phyloP scores from a whole-genome alignment of 2,329 filamentous ascomycete species.

The Fusarium pininemorale region DNA sequence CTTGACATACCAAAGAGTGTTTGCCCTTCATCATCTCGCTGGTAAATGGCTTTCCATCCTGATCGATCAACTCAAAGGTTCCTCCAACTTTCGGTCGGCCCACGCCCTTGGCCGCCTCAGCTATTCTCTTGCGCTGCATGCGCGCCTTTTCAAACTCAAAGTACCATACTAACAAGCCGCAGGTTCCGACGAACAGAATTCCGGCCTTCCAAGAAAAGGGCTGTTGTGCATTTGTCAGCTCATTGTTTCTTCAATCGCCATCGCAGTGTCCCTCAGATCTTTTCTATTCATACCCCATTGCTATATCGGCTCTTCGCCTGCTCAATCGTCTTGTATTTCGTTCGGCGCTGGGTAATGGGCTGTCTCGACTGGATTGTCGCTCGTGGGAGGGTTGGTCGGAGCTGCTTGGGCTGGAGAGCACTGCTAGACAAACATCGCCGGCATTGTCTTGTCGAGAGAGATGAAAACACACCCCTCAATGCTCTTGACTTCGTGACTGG shows the following conservation, averaged over 20 bases:
- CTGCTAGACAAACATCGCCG: constrained; percentile 54
- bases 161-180: constrained; percentile 82
- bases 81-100: constrained; percentile 94
- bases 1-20: constrained; percentile 74
- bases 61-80: constrained; percentile 81
- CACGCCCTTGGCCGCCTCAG: constrained; percentile 91
- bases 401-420: constrained; percentile 48
- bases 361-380: constrained; percentile 46
- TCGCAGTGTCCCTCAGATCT: background rate
- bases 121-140: constrained; percentile 87
- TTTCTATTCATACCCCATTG: constrained; percentile 57
- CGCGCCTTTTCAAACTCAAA: constrained; percentile 94
- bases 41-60: constrained; percentile 80
- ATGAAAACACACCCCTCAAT: constrained; percentile 47
- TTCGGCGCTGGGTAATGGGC: constrained; percentile 50
- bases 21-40: constrained; percentile 86
- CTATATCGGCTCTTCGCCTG: constrained; percentile 67
- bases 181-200: constrained; percentile 82
- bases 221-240: constrained; percentile 54
- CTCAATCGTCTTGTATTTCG: constrained; percentile 63
- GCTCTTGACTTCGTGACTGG: constrained; percentile 48
- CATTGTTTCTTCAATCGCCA: background rate
- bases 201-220: constrained; percentile 96
- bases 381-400: constrained; percentile 48
- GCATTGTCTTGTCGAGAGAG: constrained; percentile 50